A percentile compares a stretch with the other conserved stretches of the same genome.
Evolutionary conservation across 805 yeast species (phyloP).

Genomic region (Metschnikowia shivogae): DNA sequence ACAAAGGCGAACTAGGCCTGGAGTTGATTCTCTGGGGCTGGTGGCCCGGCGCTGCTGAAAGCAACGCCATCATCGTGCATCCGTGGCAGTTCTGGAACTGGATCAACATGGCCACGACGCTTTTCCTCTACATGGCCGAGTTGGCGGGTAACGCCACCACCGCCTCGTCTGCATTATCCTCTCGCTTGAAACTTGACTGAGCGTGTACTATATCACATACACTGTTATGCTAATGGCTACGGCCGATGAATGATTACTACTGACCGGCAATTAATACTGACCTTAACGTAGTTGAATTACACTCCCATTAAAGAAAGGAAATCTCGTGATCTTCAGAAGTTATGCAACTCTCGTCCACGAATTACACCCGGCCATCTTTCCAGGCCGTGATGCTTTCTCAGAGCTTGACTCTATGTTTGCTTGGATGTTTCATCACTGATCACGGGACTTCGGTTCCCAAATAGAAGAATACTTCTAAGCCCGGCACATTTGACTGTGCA

Average conservation of each 20-base stretch:
- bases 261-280: neutral
- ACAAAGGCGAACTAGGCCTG: constrained; percentile 67
- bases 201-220: constrained; percentile 4
- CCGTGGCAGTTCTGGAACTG: constrained; percentile 99
- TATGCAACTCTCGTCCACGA: constrained; percentile 70
- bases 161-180: constrained; percentile 33
- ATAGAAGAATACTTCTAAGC: constrained; percentile 31
- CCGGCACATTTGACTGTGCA: constrained; percentile 69
- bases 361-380: constrained; percentile 41
- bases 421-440: constrained; percentile 65
- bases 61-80: constrained; percentile 38
- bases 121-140: constrained; percentile 78
- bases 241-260: too few relatives aligned
- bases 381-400: constrained; percentile 53
- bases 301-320: neutral
- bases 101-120: constrained; percentile 81
- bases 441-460: constrained; percentile 10
- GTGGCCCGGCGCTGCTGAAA: constrained; percentile 30
- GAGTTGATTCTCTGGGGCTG: constrained; percentile 60
- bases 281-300: neutral
- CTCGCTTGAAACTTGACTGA: constrained; percentile 42
- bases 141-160: constrained; percentile 42
- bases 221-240: neutral
- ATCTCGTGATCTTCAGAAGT: constrained; percentile 26
- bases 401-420: constrained; percentile 93